Conservation (phyloP, 306 rosid species). For the Malus sieversii region DNA sequence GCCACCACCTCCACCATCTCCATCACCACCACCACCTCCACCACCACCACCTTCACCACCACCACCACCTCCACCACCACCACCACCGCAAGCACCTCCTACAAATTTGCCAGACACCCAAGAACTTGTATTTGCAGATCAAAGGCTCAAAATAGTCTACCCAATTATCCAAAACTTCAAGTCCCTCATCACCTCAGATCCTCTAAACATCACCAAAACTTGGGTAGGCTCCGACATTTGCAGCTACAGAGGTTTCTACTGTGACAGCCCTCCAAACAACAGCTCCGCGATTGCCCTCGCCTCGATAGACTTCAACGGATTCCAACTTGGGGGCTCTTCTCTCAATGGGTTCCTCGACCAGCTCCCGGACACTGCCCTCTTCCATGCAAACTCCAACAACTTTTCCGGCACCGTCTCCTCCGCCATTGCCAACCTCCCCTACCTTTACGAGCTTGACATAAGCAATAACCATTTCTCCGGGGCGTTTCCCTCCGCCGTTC, state of each 20-base stretch:
- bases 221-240: conserved; percentile 81
- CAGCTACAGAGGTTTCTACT: conserved; percentile 70
- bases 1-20: background rate
- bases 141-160: conserved; percentile 53
- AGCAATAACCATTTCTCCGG: conserved; percentile 80
- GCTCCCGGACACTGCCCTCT: conserved; percentile 76
- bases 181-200: conserved; percentile 62
- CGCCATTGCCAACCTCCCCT: conserved; percentile 46
- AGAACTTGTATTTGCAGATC: conserved; percentile 48
- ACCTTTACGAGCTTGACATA: conserved; percentile 71
- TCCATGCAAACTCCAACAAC: conserved; percentile 83
- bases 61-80: background rate
- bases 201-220: conserved; percentile 51
- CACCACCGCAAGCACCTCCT: background rate
- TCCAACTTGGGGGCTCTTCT: conserved; percentile 52
- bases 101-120: background rate
- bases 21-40: background rate
- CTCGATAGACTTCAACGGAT: conserved; percentile 77
- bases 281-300: conserved; percentile 63
- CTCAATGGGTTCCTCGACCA: conserved; percentile 77
- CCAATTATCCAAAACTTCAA: conserved; percentile 81
- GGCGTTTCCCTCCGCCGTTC: conserved; percentile 59
- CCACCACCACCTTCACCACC: background rate
- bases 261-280: conserved; percentile 72
- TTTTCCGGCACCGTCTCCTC: conserved; percentile 60